phyloP scores from a whole-genome alignment of 202 grass and related monocot genomes.

The Brachypodium distachyon region DNA sequence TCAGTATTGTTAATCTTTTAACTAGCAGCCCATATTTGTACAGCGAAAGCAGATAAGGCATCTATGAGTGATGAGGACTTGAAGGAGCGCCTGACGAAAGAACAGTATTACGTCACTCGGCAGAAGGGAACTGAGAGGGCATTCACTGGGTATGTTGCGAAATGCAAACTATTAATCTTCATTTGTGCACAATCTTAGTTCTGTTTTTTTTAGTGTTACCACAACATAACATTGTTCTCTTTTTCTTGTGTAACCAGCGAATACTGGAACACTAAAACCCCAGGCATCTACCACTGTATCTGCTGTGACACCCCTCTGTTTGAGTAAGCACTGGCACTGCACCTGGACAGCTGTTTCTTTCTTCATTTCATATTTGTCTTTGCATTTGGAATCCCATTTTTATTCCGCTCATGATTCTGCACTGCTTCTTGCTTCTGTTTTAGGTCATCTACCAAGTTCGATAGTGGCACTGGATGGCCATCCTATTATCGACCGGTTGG shows the following conservation, averaged over 20 bases:
- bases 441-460: slow-evolving; percentile 86
- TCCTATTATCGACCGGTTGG: slow-evolving; percentile 73
- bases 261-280: slow-evolving; percentile 77
- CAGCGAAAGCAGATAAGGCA: slow-evolving; percentile 23
- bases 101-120: slow-evolving; percentile 73
- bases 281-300: slow-evolving; percentile 60
- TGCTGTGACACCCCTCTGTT: slow-evolving; percentile 85
- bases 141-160: slow-evolving; percentile 67
- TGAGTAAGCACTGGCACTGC: slow-evolving; percentile 42
- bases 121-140: slow-evolving; percentile 87
- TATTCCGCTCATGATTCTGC: background rate
- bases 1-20: background rate
- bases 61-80: slow-evolving; percentile 65
- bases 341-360: background rate
- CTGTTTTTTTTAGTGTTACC: background rate
- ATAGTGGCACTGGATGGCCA: slow-evolving; percentile 86
- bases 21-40: background rate
- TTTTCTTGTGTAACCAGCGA: slow-evolving; percentile 45
- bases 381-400: background rate
- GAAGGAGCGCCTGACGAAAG: slow-evolving; percentile 58
- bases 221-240: slow-evolving; percentile 8
- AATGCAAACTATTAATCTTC: background rate
- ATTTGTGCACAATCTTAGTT: background rate
- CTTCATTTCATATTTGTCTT: background rate
- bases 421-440: background rate